phyloP scores from a whole-genome alignment of 805 yeast species.

The Metschnikowia borealis region DNA sequence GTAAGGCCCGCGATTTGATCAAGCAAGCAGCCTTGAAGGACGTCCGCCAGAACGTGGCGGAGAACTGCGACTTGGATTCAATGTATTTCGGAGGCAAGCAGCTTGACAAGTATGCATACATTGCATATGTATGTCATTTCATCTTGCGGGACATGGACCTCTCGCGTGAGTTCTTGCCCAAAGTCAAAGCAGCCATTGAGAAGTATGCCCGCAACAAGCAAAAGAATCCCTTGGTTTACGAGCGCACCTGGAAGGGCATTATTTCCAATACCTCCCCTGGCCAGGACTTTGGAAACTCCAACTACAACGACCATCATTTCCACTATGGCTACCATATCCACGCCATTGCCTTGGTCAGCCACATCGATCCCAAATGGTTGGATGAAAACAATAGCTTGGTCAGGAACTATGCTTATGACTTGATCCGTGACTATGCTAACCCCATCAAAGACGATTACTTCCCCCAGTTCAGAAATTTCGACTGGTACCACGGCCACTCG shows the following conservation, averaged over 20 bases:
- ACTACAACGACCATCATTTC: constrained; percentile 73
- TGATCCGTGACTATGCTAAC: constrained; percentile 66
- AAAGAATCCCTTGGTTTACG: constrained; percentile 70
- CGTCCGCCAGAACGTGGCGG: constrained; percentile 49
- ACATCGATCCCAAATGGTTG: constrained; percentile 46
- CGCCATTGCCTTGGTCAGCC: constrained; percentile 61
- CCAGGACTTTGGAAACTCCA: constrained; percentile 70
- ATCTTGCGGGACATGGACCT: constrained; percentile 55
- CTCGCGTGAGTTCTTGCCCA: constrained; percentile 49
- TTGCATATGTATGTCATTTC: constrained; percentile 67
- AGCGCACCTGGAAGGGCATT: constrained; percentile 73
- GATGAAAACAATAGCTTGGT: constrained; percentile 28
- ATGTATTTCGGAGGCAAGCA: constrained; percentile 90
- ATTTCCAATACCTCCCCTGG: constrained; percentile 62
- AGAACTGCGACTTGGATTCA: constrained; percentile 66
- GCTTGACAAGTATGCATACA: constrained; percentile 85
- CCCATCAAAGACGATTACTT: constrained; percentile 55
- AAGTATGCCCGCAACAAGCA: constrained; percentile 70
- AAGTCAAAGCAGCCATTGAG: constrained; percentile 63
- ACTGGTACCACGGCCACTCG: constrained; percentile 75
- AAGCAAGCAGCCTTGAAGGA: constrained; percentile 46
- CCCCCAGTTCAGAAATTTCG: constrained; percentile 66
- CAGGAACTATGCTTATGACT: constrained; percentile 49
- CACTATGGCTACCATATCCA: constrained; percentile 73
- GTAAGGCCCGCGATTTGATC: constrained; percentile 35